phyloP scores from a whole-genome alignment of 2,329 filamentous ascomycete genomes.

The Sordariomycetes sp. region DNA sequence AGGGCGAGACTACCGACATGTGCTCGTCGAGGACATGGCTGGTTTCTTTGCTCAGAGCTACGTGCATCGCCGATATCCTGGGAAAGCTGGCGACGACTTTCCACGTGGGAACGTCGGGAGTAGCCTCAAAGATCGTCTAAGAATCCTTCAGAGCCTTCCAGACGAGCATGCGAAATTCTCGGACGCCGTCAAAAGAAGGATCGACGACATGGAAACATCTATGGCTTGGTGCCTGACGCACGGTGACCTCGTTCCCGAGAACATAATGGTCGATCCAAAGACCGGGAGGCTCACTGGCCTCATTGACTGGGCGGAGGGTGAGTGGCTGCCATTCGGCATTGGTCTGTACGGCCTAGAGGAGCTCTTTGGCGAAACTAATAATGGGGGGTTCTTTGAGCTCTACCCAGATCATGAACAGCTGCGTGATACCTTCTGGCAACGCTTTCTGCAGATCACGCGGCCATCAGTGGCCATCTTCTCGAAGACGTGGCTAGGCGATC shows the following conservation, averaged over 20 bases:
- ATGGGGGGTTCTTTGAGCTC: conserved; percentile 28
- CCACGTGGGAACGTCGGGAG: conserved; percentile 25
- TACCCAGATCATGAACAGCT: conserved; percentile 31
- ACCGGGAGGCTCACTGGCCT: conserved; percentile 40
- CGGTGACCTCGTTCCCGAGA: conserved; percentile 49
- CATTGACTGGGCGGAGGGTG: conserved; percentile 57
- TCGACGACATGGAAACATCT: conserved; percentile 23
- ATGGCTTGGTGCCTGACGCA: conserved; percentile 50
- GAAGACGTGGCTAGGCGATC: conserved; percentile 16
- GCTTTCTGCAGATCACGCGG: conserved; percentile 21
- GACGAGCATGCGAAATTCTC: conserved; percentile 16
- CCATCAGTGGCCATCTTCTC: background rate
- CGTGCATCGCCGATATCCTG: conserved; percentile 10
- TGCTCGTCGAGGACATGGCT: conserved; percentile 31
- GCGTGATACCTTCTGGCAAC: conserved; percentile 39
- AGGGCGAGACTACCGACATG: conserved; percentile 11
- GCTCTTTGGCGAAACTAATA: conserved; percentile 40
- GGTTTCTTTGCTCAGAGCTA: conserved; percentile 28
- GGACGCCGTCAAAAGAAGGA: conserved; percentile 12
- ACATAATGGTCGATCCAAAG: conserved; percentile 40
- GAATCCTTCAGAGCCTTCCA: conserved; percentile 26
- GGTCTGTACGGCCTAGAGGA: conserved; percentile 53
- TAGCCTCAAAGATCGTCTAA: conserved; percentile 28
- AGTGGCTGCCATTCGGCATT: conserved; percentile 49
- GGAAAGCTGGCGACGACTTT: conserved; percentile 1